Evolutionary conservation across 106 monocot genomes (phyloP), one percentile per base, ranked within the genome.

Genomic region (Dendrobium officinale): DNA sequence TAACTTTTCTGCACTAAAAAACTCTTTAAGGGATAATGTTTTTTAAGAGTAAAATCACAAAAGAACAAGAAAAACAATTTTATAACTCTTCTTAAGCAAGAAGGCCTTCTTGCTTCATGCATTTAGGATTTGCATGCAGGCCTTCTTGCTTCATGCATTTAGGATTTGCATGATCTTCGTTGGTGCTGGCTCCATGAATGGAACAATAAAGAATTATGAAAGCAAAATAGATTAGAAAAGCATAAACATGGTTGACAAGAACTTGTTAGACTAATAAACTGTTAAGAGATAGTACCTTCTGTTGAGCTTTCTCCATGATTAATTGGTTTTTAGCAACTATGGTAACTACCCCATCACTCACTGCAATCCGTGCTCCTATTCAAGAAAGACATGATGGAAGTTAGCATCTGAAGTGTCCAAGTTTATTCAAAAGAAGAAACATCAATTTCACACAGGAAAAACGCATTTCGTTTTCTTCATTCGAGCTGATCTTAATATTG

Each of bases 321-420:
- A 67, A 47, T 70, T 98, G 89, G 85, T 89, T 92, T 81, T 89
- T 92, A 13, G 98, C 98, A 77, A 98, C 87, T 73, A 98, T 89
- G 26, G 92, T 95, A 27, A 92, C 80, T 49, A 82, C 83, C 45
- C 88, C 98, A 86, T 98, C 98, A 84, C 89, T 87, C 20, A 95
- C 86, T 76, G 86, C 85, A 85, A 98, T 86, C 43, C 98, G 75
- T 79, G 92, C 92, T 83, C 98, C 98, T 98, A 78, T 55, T 75
- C 31, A 70, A 55, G 47, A 40, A 29, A 76, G 13, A 76, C 26
- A 49, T 20, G 27, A 27, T 29, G 27, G 27, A 76, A 76, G n/a
- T 76, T 22, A 76, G 49, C 74, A 20, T 5, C 27, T 49, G 49
- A 76, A 76, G 0, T 49, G 7, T 75, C 49, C 47, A 76, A 76